A percentile compares a stretch with the other conserved stretches of the same genome.
These are phyloP conservation scores for Carallia pectinifolia DNA, from an alignment of 345 rosid species.

Conservation along the genomic window DNA sequence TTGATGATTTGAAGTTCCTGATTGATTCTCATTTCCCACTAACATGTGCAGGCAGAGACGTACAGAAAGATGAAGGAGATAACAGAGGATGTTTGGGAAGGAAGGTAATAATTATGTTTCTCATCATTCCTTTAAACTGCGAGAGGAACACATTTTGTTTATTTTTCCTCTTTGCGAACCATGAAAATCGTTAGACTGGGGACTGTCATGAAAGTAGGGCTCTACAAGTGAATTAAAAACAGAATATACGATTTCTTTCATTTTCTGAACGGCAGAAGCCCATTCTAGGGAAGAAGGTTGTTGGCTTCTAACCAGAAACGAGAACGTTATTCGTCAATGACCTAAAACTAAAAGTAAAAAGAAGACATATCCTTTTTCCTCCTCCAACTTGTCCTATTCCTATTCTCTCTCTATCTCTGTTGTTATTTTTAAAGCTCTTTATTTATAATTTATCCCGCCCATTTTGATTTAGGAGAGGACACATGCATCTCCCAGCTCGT, in stretches of 20 bases:
- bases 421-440: neutral
- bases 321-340: neutral
- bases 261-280: neutral
- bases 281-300: neutral
- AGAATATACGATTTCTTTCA: neutral
- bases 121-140: neutral
- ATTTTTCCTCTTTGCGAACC: neutral
- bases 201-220: neutral
- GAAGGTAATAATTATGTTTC: slow-evolving; percentile 50
- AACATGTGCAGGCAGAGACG: slow-evolving; percentile 72
- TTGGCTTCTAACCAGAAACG: neutral
- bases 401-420: neutral
- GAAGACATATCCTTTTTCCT: neutral
- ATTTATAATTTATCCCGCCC: neutral
- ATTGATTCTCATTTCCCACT: slow-evolving; percentile 5
- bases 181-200: neutral
- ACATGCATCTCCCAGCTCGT: no score
- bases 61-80: slow-evolving; percentile 79
- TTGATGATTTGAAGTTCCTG: neutral
- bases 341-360: neutral
- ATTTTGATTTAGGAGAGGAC: neutral
- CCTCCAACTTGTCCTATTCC: neutral
- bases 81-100: slow-evolving; percentile 84
- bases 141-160: neutral
- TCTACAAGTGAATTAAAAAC: no score